A percentile compares a stretch with the other conserved stretches of the same genome.
Conservation (phyloP, 306 rosid species). For the Glycine tomentella region DNA sequence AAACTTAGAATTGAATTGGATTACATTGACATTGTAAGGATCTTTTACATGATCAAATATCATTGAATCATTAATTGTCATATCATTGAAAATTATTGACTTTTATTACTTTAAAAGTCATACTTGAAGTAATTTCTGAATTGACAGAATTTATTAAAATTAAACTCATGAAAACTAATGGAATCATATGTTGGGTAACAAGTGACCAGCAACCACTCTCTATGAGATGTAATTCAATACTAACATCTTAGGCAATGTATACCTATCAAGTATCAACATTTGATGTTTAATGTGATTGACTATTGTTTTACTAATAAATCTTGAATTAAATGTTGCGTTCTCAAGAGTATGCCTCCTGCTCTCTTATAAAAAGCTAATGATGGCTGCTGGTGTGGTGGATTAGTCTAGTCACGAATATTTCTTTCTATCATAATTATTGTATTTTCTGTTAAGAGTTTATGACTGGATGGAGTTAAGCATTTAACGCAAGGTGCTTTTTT, state of each 20-base stretch:
- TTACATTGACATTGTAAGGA: no score
- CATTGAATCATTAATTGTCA: no score
- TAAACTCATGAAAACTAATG: neutral
- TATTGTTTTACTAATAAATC: neutral
- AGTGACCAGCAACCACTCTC: neutral
- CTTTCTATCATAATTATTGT: neutral
- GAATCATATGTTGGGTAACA: constrained; percentile 10
- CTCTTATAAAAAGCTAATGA: no score
- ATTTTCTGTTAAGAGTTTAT: neutral
- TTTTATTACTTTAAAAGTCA: no score
- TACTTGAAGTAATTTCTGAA: no score
- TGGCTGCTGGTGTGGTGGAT: no score
- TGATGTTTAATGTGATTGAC: neutral
- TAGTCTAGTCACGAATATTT: no score
- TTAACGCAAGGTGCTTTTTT: constrained; percentile 42
- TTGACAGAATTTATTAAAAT: no score
- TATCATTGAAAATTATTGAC: no score
- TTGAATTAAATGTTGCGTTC: neutral
- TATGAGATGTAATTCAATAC: constrained; percentile 17
- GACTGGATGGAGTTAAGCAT: constrained; percentile 3
- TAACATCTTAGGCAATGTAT: neutral
- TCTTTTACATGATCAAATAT: no score
- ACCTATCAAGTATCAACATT: neutral
- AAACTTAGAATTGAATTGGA: no score
- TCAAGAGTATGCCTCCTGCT: neutral